These are phyloP conservation scores for Podospora anserina DNA, from an alignment of 495 filamentous ascomycete species.

Conservation along the genomic window DNA sequence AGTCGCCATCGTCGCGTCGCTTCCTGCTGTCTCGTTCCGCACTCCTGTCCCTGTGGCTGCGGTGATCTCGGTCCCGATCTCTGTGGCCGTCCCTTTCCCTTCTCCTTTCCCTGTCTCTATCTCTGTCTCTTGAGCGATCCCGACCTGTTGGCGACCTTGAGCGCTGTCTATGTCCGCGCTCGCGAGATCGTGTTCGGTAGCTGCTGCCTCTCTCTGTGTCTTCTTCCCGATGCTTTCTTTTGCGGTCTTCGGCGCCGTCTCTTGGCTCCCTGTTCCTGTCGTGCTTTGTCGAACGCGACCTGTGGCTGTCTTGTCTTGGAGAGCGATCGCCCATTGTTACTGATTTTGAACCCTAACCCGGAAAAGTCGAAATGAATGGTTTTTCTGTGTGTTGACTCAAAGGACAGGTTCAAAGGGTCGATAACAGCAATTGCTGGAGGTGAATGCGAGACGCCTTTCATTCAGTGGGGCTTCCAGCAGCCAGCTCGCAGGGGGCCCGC, in stretches of 20 bases:
- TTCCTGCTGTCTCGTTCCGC: conserved; percentile 8
- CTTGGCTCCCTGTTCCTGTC: conserved; percentile 12
- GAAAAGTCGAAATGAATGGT: neutral
- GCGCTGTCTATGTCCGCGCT: conserved; percentile 31
- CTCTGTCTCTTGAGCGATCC: conserved; percentile 26
- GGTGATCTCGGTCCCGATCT: conserved; percentile 11
- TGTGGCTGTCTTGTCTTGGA: conserved; percentile 11
- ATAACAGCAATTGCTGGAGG: neutral
- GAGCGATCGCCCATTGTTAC: conserved; percentile 23
- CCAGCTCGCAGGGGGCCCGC: neutral
- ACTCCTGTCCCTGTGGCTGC: conserved; percentile 8
- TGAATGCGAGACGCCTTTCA: neutral
- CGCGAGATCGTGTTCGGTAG: conserved; percentile 28
- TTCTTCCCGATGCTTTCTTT: conserved; percentile 13
- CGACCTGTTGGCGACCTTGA: conserved; percentile 37
- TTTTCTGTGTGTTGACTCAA: neutral
- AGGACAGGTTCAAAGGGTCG: neutral
- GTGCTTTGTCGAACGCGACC: conserved; percentile 23
- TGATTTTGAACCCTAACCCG: neutral
- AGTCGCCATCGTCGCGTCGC: conserved; percentile 11
- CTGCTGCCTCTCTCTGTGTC: conserved; percentile 24
- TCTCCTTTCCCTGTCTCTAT: conserved; percentile 20
- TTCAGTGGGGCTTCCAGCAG: neutral
- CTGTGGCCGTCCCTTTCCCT: conserved; percentile 21
- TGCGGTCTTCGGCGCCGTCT: conserved; percentile 11